Conservation (phyloP, 768 basidiomycete genomes). For the Boletus subparvulus region DNA sequence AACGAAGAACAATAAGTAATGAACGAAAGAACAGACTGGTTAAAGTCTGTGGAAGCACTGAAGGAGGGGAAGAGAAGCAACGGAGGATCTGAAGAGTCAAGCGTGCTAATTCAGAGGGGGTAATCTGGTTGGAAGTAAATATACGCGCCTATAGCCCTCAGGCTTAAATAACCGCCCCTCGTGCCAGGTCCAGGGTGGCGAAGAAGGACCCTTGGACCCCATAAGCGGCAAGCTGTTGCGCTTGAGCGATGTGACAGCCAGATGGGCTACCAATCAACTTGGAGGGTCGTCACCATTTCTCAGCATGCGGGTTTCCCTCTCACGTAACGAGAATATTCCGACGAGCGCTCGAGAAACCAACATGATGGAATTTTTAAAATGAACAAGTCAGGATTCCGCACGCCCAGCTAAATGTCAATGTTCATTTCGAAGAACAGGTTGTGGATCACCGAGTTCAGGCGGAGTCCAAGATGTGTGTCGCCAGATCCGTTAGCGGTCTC, state of each 20-base stretch:
- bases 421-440: background rate
- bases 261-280: conserved; percentile 3
- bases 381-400: background rate
- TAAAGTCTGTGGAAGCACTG: background rate
- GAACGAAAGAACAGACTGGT: conserved; percentile 4
- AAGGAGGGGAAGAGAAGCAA: background rate
- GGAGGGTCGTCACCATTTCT: conserved; percentile 6
- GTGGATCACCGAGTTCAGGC: background rate
- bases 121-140: conserved; percentile 1
- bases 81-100: background rate
- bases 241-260: conserved; percentile 1
- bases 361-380: background rate
- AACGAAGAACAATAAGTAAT: conserved; percentile 1
- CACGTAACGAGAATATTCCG: conserved; percentile 9
- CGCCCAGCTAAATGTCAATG: background rate
- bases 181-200: conserved; percentile 16
- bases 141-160: background rate
- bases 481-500: conserved; percentile 6
- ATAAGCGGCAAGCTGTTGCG: conserved; percentile 10
- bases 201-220: conserved; percentile 13
- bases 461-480: background rate
- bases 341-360: background rate
- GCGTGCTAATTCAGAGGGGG: conserved; percentile 4
- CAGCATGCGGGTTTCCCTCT: conserved; percentile 4
- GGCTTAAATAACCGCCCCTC: conserved; percentile 16